These are phyloP conservation scores for Paramecium primaurelia DNA, from an alignment of 73 alveolate genomes.

Conservation along the genomic window DNA sequence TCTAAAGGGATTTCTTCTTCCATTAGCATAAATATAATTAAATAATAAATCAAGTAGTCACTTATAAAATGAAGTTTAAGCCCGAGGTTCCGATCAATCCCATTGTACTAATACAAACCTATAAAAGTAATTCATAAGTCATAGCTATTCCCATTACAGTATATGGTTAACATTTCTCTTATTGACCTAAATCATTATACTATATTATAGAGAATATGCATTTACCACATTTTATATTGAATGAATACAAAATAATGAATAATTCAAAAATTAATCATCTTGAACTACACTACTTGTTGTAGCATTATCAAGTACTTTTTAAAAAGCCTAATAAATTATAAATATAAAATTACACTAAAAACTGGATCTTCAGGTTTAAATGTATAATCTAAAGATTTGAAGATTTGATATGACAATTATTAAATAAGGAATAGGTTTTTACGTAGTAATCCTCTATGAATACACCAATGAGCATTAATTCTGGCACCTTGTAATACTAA, in stretches of 20 bases:
- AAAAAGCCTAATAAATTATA: background rate
- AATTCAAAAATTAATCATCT: background rate
- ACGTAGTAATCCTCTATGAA: background rate
- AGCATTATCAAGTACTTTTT: background rate
- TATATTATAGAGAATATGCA: background rate
- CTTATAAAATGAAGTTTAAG: background rate
- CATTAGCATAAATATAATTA: background rate
- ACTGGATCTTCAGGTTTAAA: background rate
- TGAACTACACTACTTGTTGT: background rate
- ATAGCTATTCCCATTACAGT: conserved; percentile 9
- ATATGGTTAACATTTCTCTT: background rate
- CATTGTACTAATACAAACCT: background rate
- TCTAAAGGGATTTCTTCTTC: background rate
- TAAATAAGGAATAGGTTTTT: background rate
- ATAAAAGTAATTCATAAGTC: background rate
- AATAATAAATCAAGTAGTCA: background rate
- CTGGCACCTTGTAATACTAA: conserved; percentile 6
- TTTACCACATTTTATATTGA: conserved; percentile 15
- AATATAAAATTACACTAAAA: background rate
- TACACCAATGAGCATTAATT: background rate
- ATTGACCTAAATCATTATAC: background rate
- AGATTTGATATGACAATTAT: background rate
- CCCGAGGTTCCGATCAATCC: background rate
- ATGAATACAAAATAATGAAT: background rate
- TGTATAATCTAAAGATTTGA: background rate